Conservation (phyloP, 257 asterid genomes). For the Eustoma russellianum region DNA sequence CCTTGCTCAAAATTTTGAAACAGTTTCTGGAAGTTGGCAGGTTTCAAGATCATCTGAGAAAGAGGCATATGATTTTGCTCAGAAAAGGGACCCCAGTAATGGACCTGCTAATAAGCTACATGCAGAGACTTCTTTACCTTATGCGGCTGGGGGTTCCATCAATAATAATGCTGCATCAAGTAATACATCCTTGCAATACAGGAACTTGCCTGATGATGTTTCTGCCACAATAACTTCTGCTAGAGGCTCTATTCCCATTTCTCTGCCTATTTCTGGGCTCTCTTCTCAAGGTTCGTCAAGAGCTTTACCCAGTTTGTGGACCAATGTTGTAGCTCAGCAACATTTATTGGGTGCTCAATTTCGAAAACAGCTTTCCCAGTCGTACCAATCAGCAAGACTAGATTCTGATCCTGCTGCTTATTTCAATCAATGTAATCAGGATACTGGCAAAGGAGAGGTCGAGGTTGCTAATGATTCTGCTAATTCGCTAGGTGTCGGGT, state of each 20-base stretch:
- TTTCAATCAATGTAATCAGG: slow-evolving; percentile 19
- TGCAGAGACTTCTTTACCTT: slow-evolving; percentile 29
- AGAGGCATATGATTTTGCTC: slow-evolving; percentile 23
- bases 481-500: slow-evolving; percentile 22
- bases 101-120: slow-evolving; percentile 21
- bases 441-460: slow-evolving; percentile 19
- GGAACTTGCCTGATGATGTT: slow-evolving; percentile 30
- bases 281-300: slow-evolving; percentile 26
- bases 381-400: slow-evolving; percentile 35
- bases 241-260: slow-evolving; percentile 19
- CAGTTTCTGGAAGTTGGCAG: slow-evolving; percentile 34
- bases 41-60: slow-evolving; percentile 26
- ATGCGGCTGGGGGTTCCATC: slow-evolving; percentile 25
- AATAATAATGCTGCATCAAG: slow-evolving; percentile 23
- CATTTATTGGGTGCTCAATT: slow-evolving; percentile 27
- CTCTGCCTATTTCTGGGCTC: slow-evolving; percentile 31
- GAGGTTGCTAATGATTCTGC: slow-evolving; percentile 19
- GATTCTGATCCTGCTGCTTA: slow-evolving; percentile 43
- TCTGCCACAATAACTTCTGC: slow-evolving; percentile 25
- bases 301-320: slow-evolving; percentile 29
- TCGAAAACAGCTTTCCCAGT: slow-evolving; percentile 27
- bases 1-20: slow-evolving; percentile 42
- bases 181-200: slow-evolving; percentile 19
- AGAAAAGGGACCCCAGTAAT: slow-evolving; percentile 27
- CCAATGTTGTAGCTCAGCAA: slow-evolving; percentile 37